A percentile compares a stretch with the other conserved stretches of the same genome.
These are phyloP conservation scores for Barnettozyma sucrosica DNA, from an alignment of 805 yeast species.

Conservation along the genomic window DNA sequence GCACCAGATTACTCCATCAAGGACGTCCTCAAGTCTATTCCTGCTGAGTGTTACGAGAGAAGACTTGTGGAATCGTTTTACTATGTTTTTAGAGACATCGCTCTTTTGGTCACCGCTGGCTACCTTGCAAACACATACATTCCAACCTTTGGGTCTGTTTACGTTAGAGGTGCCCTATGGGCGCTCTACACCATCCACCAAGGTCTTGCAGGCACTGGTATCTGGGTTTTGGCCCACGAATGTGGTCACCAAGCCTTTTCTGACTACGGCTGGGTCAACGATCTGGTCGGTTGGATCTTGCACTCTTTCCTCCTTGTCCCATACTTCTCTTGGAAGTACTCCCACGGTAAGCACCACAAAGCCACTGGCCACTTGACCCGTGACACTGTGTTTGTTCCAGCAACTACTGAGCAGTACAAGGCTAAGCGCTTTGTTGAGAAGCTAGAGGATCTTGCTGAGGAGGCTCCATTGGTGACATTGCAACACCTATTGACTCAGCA, in stretches of 20 bases:
- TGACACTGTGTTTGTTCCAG: conserved; percentile 83
- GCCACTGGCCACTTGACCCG: conserved; percentile 78
- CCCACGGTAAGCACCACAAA: conserved; percentile 86
- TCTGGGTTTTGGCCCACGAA: conserved; percentile 87
- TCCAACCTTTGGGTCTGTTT: conserved; percentile 39
- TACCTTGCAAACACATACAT: conserved; percentile 49
- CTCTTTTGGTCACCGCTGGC: conserved; percentile 42
- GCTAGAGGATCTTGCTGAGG: conserved; percentile 58
- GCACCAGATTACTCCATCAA: conserved; percentile 75
- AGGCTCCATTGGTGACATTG: conserved; percentile 67
- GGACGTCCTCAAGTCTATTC: conserved; percentile 67
- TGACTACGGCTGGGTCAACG: conserved; percentile 66
- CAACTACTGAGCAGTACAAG: conserved; percentile 53
- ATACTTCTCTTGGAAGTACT: conserved; percentile 79
- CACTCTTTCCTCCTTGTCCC: conserved; percentile 80
- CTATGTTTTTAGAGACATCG: conserved; percentile 66
- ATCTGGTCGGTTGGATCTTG: conserved; percentile 75
- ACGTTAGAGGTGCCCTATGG: conserved; percentile 55
- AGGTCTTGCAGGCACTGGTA: conserved; percentile 69
- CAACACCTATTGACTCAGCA: conserved; percentile 57
- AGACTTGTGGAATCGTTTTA: conserved; percentile 45
- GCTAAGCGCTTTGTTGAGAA: conserved; percentile 32
- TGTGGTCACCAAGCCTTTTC: conserved; percentile 88
- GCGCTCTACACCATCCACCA: conserved; percentile 43
- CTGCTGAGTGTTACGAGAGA: conserved; percentile 69